Evolutionary conservation across 75 land plant genomes (phyloP), one percentile per base, ranked within the genome.

Genomic region (Gnetum montanum): DNA sequence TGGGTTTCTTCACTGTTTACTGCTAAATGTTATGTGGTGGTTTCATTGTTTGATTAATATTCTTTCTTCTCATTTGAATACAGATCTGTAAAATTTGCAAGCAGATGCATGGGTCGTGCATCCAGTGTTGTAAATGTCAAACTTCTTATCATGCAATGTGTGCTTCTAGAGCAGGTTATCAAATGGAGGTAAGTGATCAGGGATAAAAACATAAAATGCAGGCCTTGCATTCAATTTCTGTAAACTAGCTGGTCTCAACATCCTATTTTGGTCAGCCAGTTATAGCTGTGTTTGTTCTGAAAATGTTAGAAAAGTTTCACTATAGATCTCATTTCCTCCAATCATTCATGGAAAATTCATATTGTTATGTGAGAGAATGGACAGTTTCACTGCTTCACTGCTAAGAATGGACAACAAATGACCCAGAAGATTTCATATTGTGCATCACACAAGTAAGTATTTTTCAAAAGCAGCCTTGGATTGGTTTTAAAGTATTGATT

Each of bases 51-150:
- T n/a, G n/a, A n/a, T n/a, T n/a, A n/a, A 22, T n/a, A 52, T 31
- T 2, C 22, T 56, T 61, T 38, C 22, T 31, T 15, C 12, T 30
- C 35, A 61, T 22, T 35, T 8, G 22, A 16, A 28, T 63, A 31
- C 18, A 88, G 93, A 60, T 57, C 46, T 89, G 95, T 70, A 64
- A 77, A 19, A 75, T 89, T 41, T 94, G 99, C 62, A 79, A 79
- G 69, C 99, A 94, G 67, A 73, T 78, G 54, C 99, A 94, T 76
- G 99, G 99, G 33, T 79, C 85, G 1, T 94, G 99, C 67, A 86
- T 73, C n/a, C 84, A 77, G 34, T 94, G 99, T 68, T 74, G 65
- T 55, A 80, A 72, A 59, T 94, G 99, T 49, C 73, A 79, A 10
- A 90, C 85, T 8, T 61, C 69, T 46, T 94, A 74, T 59, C 98